Base-by-base conservation (phyloP, 225 moss, liverwort and hornwort genomes). In the Marchantia polymorpha region DNA sequence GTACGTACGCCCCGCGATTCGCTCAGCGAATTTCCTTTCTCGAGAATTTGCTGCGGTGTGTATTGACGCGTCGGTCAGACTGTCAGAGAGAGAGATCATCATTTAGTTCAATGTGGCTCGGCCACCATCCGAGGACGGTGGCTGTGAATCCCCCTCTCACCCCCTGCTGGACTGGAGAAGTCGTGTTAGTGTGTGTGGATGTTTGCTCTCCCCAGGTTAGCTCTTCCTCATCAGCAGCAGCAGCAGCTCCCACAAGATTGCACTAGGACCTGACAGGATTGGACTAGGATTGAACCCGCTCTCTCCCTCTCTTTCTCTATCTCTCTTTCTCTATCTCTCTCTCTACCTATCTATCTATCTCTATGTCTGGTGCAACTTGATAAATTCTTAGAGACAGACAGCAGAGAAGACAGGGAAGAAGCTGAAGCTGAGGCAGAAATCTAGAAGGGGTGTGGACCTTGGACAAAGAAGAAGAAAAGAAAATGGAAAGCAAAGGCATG, bases 1-100 rank as follows among this genome's bases (percentile, higher is more conserved):
- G 96, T 95, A 78, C 83, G 77, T 76, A 29, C 71, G n/a, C 27
- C 74, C 19, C 22, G 19, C 20, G 12, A 22, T 51, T 46, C 50
- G 51, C 10, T 5, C 1, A 8, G 48, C 6, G 52, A 51, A 72
- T 15, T 22, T 10, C 54, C 13, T 54, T 15, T 54, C 4, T 23
- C 4, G 51, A 69, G 10, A 69, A 69, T 16, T 10, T 72, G 0
- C 50, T 51, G 11, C 5, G 54, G 52, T 54, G 29, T 16, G 7
- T 0, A 29, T 12, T 26, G 13, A 54, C 52, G 26, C 39, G 39
- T 39, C 39, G 39, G 5, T 39, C 39, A 39, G 39, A 39, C n/a
- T n/a, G n/a, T n/a, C 39, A 39, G 39, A 39, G 3, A 39, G 39
- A 39, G 2, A 39, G 39, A 2, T 39, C 39, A 56, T 56, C 19